Percentiles rank a stretch among this genome's conserved stretches.
Evolutionary conservation across 768 basidiomycete species (phyloP).

Genomic region (Cystofilobasidium ferigula): DNA sequence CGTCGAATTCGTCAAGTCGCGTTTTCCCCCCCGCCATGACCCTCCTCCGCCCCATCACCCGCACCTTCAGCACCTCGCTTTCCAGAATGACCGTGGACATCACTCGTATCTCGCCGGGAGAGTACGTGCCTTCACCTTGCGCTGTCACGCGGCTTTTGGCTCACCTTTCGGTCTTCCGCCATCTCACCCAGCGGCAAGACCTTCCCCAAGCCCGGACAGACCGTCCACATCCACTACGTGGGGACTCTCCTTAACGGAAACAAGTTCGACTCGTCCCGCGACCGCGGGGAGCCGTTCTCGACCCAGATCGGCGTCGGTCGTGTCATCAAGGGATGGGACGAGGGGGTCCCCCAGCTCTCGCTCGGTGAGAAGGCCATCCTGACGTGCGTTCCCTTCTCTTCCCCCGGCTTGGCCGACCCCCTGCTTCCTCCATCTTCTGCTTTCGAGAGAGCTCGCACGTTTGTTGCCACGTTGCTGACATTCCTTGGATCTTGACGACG

Average conservation of each 20-base stretch:
- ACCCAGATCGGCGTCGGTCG: slow-evolving; percentile 25
- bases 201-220: slow-evolving; percentile 5
- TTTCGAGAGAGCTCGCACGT: neutral
- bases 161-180: neutral
- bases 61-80: neutral
- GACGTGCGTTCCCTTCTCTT: slow-evolving; percentile 16
- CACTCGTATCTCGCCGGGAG: neutral
- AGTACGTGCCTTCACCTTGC: neutral
- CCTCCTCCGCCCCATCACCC: neutral
- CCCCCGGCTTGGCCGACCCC: neutral
- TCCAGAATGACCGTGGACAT: slow-evolving; percentile 4
- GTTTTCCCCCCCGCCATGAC: neutral
- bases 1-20: too few relatives aligned
- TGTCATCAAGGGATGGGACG: slow-evolving; percentile 27
- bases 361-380: slow-evolving; percentile 39
- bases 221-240: slow-evolving; percentile 23
- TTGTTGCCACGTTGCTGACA: neutral
- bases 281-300: slow-evolving; percentile 19
- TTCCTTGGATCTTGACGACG: neutral
- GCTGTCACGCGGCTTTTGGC: too few relatives aligned
- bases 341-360: slow-evolving; percentile 36
- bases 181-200: neutral
- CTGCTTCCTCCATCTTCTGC: neutral
- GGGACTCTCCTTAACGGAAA: slow-evolving; percentile 21
- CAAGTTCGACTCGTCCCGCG: slow-evolving; percentile 27